Percentiles rank a stretch among this genome's conserved stretches.
phyloP scores from a whole-genome alignment of 345 rosid genomes.

The Combretum micranthum region DNA sequence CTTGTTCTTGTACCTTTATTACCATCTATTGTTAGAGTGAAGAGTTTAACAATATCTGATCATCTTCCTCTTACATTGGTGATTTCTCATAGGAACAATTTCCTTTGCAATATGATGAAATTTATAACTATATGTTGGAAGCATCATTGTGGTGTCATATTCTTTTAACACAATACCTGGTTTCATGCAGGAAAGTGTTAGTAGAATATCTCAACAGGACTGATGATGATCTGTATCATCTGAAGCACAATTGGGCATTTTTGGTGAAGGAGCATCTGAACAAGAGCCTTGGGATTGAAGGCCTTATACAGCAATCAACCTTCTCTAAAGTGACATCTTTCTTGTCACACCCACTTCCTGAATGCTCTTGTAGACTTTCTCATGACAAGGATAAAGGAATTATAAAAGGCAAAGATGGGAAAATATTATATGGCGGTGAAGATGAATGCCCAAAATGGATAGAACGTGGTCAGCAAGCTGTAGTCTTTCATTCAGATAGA shows the following conservation, averaged over 20 bases:
- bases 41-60: too few relatives aligned
- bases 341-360: constrained; percentile 90
- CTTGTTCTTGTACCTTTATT: too few relatives aligned
- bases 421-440: constrained; percentile 57
- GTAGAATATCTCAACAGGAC: constrained; percentile 47
- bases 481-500: not conserved
- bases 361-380: constrained; percentile 80
- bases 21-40: too few relatives aligned
- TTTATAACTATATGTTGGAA: too few relatives aligned
- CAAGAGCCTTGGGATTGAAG: constrained; percentile 68
- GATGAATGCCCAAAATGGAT: constrained; percentile 95
- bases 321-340: constrained; percentile 60
- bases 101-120: too few relatives aligned
- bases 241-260: constrained; percentile 69
- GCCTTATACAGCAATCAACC: constrained; percentile 62
- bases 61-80: too few relatives aligned
- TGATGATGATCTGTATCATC: constrained; percentile 70
- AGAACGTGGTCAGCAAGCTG: constrained; percentile 24
- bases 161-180: constrained; percentile 3
- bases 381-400: constrained; percentile 32
- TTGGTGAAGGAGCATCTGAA: constrained; percentile 72
- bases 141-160: not conserved
- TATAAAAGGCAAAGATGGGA: constrained; percentile 8
- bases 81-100: too few relatives aligned
- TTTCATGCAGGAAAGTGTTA: constrained; percentile 56